These are phyloP conservation scores for Fusarium udum DNA, from an alignment of 2,329 filamentous ascomycete species.

Conservation along the genomic window DNA sequence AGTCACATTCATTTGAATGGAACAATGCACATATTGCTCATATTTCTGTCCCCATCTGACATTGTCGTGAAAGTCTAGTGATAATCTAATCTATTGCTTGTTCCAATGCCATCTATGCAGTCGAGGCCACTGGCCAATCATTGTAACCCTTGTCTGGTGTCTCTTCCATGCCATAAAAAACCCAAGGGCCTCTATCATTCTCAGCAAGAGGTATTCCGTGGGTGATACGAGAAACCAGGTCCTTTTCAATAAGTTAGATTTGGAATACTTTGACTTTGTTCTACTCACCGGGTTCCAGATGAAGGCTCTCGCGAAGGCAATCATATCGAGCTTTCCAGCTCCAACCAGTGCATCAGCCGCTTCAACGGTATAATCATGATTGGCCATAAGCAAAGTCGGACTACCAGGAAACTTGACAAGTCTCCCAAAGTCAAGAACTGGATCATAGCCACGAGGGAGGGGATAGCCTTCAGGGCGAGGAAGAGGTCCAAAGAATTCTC, in stretches of 20 bases:
- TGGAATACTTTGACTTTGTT: fast-evolving
- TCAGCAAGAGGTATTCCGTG: neutral
- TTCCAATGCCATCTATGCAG: fast-evolving
- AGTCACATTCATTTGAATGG: constrained; percentile 13
- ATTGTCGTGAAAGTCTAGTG: fast-evolving
- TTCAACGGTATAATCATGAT: constrained; percentile 8
- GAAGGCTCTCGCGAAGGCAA: neutral
- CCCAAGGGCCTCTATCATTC: neutral
- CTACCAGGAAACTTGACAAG: constrained; percentile 6
- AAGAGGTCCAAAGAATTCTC: neutral
- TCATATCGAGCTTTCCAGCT: neutral
- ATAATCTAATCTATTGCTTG: too few species aligned
- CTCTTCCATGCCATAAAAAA: neutral
- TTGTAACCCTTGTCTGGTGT: constrained; percentile 2
- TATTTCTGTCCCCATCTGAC: fast-evolving
- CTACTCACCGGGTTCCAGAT: constrained; percentile 5
- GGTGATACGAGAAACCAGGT: neutral
- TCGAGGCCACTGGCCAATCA: neutral
- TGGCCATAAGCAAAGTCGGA: neutral
- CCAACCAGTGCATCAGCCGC: neutral
- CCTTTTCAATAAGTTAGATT: neutral
- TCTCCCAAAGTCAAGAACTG: constrained; percentile 1
- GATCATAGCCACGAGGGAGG: neutral
- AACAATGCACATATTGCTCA: constrained; percentile 2
- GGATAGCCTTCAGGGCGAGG: neutral